A percentile compares a stretch with the other conserved stretches of the same genome.
Evolutionary conservation across 805 yeast genomes (phyloP).

Genomic region (Debaryomyces castellii): DNA sequence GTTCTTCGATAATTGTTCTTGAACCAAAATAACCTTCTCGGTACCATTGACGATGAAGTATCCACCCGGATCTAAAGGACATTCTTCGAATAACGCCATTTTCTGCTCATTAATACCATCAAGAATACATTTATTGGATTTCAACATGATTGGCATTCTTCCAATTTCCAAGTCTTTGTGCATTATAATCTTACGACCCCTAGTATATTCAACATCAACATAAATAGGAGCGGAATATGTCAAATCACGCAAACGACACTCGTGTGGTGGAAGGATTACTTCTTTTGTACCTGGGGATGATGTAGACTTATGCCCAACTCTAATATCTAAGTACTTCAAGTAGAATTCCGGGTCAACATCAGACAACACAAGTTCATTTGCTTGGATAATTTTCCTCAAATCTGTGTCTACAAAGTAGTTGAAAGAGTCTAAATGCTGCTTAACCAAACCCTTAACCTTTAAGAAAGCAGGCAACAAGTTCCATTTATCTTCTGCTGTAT

Average conservation of each 20-base stretch:
- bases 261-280: conserved; percentile 82
- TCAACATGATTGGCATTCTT: conserved; percentile 97
- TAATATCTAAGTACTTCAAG: conserved; percentile 85
- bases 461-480: conserved; percentile 91
- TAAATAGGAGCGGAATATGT: conserved; percentile 94
- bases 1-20: conserved; percentile 94
- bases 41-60: conserved; percentile 97
- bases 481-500: conserved; percentile 96
- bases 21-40: conserved; percentile 93
- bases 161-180: conserved; percentile 93
- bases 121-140: conserved; percentile 88
- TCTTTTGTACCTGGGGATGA: conserved; percentile 51
- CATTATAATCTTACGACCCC: conserved; percentile 89
- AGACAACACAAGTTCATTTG: conserved; percentile 83
- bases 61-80: conserved; percentile 99
- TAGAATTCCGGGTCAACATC: conserved; percentile 98
- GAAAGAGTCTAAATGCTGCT: conserved; percentile 97
- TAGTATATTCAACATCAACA: conserved; percentile 95
- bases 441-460: conserved; percentile 92
- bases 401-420: conserved; percentile 94
- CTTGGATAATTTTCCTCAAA: conserved; percentile 85
- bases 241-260: conserved; percentile 90
- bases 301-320: conserved; percentile 82
- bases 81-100: conserved; percentile 89
- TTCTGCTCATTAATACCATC: conserved; percentile 72